A percentile compares a stretch with the other conserved stretches of the same genome.
These are phyloP conservation scores for Chalaropsis thielavioides DNA, from an alignment of 2,329 filamentous ascomycete genomes.

Conservation along the genomic window DNA sequence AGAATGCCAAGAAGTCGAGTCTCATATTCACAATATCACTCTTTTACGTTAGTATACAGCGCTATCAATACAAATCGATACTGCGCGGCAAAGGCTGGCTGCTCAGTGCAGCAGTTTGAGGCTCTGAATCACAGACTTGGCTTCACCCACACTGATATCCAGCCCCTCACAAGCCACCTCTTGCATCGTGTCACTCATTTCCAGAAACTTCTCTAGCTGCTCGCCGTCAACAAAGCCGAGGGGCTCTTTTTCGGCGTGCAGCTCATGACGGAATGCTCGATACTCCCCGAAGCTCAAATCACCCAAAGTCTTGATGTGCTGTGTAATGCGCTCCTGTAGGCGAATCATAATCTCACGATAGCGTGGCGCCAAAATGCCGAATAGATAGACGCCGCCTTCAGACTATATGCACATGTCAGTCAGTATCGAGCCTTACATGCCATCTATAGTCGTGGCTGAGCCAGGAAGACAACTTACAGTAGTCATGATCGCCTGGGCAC, in stretches of 20 bases:
- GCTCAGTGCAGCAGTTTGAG: constrained; percentile 45
- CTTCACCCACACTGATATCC: constrained; percentile 43
- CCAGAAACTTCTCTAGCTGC: constrained; percentile 71
- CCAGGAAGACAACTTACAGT: constrained; percentile 46
- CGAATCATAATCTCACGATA: constrained; percentile 70
- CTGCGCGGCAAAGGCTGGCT: background rate
- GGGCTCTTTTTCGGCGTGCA: constrained; percentile 59
- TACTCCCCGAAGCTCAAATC: constrained; percentile 63
- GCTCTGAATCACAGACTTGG: constrained; percentile 48
- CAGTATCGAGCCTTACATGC: constrained; percentile 18
- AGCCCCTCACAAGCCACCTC: constrained; percentile 38
- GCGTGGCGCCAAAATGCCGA: constrained; percentile 57
- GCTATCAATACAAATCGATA: too few relatives aligned
- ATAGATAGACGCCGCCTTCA: constrained; percentile 83
- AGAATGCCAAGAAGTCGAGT: too few relatives aligned
- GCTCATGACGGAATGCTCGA: constrained; percentile 66
- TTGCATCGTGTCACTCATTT: constrained; percentile 47
- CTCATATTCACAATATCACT: too few relatives aligned
- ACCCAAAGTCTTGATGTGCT: constrained; percentile 53
- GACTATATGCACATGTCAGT: constrained; percentile 37
- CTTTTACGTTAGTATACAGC: too few relatives aligned
- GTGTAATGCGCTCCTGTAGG: constrained; percentile 59
- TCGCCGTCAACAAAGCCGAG: constrained; percentile 87
- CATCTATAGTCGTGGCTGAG: constrained; percentile 6
- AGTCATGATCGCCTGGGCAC: constrained; percentile 73